A percentile compares a stretch with the other conserved stretches of the same genome.
Evolutionary conservation across 2,329 filamentous ascomycete species (phyloP).

Genomic region (Cladosporium sp.): DNA sequence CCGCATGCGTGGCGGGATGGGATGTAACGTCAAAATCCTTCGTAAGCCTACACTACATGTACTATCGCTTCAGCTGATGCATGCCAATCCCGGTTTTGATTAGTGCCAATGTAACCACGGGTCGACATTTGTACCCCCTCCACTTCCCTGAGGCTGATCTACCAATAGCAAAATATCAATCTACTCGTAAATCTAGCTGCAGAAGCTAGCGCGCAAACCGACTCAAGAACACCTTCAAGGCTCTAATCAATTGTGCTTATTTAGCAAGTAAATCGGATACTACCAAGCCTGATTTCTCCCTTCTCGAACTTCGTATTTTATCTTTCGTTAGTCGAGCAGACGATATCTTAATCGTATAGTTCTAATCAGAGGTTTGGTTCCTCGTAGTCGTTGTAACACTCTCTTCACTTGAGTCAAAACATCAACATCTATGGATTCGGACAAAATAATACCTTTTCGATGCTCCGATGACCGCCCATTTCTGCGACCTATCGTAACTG

Average conservation of each 20-base stretch:
- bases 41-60: not conserved
- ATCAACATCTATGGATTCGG: not conserved
- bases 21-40: not conserved
- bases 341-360: not conserved
- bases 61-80: not conserved
- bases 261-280: no score
- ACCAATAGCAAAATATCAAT: not conserved
- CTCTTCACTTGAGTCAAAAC: not conserved
- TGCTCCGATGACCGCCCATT: not conserved
- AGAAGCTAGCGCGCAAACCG: not conserved
- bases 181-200: not conserved
- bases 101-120: not conserved
- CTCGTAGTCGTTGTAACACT: not conserved
- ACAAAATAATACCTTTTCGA: slow-evolving; percentile 1
- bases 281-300: not conserved
- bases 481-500: slow-evolving; percentile 16
- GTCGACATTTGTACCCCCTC: not conserved
- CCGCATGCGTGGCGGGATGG: not conserved
- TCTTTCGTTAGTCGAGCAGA: not conserved
- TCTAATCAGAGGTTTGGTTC: not conserved
- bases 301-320: not conserved
- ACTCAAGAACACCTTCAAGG: no score
- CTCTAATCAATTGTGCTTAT: no score
- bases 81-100: not conserved
- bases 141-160: not conserved